Base-by-base conservation (phyloP, 2,329 filamentous ascomycete species). In the Exophiala viscosa region DNA sequence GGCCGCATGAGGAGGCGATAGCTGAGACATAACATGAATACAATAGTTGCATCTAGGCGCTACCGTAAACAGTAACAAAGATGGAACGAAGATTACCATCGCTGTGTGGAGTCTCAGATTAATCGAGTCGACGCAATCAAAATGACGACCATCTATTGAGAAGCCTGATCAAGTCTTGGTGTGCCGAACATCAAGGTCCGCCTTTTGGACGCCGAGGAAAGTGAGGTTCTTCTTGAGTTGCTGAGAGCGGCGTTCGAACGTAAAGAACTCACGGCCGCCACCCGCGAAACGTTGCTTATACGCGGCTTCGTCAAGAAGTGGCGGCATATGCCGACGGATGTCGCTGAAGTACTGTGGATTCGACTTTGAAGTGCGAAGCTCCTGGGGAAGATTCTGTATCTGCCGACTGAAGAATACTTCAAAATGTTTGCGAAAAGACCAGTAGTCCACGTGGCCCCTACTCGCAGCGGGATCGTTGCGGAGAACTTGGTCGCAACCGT, bases 401-500 rank as follows among this genome's bases (percentile, higher is more conserved):
- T 48, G 31, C 34, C 17, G 20, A 34, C 40, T 48, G 45, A 48
- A 48, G 34, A 40, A 31, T 28, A 14, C 28, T 48, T 48, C 45
- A 17, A 48, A 48, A 39, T 48, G 45, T 14, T 15, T 18, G 14
- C 45, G 45, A 17, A 48, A 18, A 23, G 9, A n/a, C 2, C 10
- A 17, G 17, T 40, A 41, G 23, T 48, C 40, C 35, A 48, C 40
- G 18, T 48, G 23, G 8, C 45, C 45, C 40, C 45, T 48, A 35
- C 45, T 48, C 10, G 14, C 31, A 33, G 6, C 11, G 32, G 45
- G 17, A 13, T 48, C 34, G 17, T 15, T 7, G 17, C 32, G 10
- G 31, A 41, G 32, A 41, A 56, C 42, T 50, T 0, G 66, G 66
- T 44, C 70, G 65, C 28, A 69, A 5, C 69, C 52, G 50, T 67